Conservation (phyloP, 495 filamentous ascomycete species). For the Lophiostoma macrostomum region DNA sequence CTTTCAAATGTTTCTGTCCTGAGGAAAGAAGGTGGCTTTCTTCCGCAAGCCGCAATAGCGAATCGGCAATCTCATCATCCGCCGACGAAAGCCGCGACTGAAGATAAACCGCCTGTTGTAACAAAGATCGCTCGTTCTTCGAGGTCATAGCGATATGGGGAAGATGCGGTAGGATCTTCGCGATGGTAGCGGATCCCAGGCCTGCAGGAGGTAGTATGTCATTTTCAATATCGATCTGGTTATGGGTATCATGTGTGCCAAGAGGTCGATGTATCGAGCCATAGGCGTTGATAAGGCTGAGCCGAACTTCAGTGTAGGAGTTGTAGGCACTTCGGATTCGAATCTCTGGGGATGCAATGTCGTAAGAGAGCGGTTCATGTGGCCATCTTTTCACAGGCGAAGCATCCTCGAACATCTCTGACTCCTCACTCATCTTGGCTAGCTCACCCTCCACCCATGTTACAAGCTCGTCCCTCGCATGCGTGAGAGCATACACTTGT, state of each 20-base stretch:
- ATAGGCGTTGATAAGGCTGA: too few species aligned
- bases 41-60: conserved; percentile 34
- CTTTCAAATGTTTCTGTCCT: conserved; percentile 11
- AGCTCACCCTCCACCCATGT: conserved; percentile 40
- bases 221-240: too few species aligned
- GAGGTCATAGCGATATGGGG: conserved; percentile 4
- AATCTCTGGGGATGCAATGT: conserved; percentile 6
- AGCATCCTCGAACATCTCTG: conserved; percentile 19
- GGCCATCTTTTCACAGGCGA: conserved; percentile 23
- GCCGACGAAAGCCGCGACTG: conserved; percentile 35
- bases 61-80: conserved; percentile 20
- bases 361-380: not conserved
- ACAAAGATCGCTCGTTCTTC: conserved; percentile 20
- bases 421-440: conserved; percentile 34
- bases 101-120: conserved; percentile 29
- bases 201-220: too few species aligned
- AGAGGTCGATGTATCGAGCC: too few species aligned
- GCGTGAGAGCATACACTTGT: conserved; percentile 34
- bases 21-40: conserved; percentile 41
- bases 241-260: too few species aligned
- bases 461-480: conserved; percentile 37
- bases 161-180: conserved; percentile 13
- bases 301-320: too few species aligned
- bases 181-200: too few species aligned
- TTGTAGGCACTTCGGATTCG: conserved; percentile 7